These are phyloP conservation scores for Hyaloscypha hepaticicola DNA, from an alignment of 495 filamentous ascomycete species.

Conservation along the genomic window DNA sequence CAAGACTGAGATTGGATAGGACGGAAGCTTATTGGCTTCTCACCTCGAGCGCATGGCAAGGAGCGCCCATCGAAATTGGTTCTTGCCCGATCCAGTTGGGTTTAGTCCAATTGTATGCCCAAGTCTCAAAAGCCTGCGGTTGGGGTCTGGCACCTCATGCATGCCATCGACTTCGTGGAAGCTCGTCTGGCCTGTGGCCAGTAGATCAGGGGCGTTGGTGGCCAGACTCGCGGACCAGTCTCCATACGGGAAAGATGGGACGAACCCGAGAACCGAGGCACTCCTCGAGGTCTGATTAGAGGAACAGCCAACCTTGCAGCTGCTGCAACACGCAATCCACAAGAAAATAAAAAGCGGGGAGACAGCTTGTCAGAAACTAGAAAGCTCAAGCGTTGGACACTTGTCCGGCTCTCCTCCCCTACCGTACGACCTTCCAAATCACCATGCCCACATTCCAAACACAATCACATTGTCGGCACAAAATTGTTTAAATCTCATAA, in stretches of 20 bases:
- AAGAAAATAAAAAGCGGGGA: not conserved
- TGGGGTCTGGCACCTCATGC: not conserved
- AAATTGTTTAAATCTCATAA: not conserved
- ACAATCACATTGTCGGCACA: not conserved
- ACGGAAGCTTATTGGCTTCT: constrained; percentile 10
- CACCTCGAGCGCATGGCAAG: constrained; percentile 5
- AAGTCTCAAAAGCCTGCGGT: not conserved
- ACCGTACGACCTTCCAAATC: not conserved
- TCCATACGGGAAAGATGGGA: not conserved
- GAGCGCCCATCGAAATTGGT: constrained; percentile 10
- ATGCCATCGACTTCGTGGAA: not conserved
- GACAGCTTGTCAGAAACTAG: not conserved
- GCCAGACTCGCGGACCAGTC: not conserved
- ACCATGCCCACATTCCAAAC: not conserved
- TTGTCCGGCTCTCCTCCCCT: not conserved
- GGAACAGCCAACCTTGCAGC: not conserved
- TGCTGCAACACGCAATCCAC: not conserved
- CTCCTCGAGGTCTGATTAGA: not conserved
- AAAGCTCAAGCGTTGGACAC: not conserved
- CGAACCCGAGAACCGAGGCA: not conserved
- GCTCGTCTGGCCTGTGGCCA: not conserved
- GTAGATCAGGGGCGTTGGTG: not conserved
- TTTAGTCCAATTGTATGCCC: not conserved
- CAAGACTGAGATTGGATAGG: not conserved
- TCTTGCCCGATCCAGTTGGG: not conserved